phyloP scores from a whole-genome alignment of 371 early-diverging fungal genomes.

The Fennellomyces sp. region DNA sequence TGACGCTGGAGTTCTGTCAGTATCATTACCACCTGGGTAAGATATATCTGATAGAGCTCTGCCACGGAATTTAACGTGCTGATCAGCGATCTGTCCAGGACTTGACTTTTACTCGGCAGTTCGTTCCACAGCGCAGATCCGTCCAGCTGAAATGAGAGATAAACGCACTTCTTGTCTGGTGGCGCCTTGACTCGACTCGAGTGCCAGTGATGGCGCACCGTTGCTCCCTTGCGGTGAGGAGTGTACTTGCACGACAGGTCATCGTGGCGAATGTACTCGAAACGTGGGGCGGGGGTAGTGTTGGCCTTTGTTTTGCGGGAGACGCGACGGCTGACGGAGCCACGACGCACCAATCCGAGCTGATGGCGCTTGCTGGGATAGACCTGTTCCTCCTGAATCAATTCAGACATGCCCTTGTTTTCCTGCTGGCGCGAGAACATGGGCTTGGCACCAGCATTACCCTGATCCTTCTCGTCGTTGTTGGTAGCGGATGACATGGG shows the following conservation, averaged over 20 bases:
- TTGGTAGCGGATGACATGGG: conserved; percentile 1
- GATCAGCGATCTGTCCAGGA: conserved; percentile 12
- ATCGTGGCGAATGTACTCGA: conserved; percentile 20
- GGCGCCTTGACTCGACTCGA: conserved; percentile 10
- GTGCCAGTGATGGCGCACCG: conserved; percentile 9
- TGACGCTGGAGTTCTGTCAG: conserved; percentile 6
- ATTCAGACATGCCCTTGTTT: conserved; percentile 7
- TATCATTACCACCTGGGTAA: conserved; percentile 10
- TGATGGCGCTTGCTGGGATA: conserved; percentile 1
- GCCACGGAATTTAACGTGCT: conserved; percentile 6
- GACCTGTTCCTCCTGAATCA: conserved; percentile 10
- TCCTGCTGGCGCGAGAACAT: not conserved
- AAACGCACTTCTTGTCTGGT: conserved; percentile 3
- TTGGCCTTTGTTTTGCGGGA: not conserved
- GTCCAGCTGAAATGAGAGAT: conserved; percentile 12
- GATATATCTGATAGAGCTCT: conserved; percentile 8
- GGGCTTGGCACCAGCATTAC: not conserved
- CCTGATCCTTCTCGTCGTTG: not conserved
- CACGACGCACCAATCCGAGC: conserved; percentile 14
- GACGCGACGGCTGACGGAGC: not conserved
- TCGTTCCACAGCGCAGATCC: conserved; percentile 4
- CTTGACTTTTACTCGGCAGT: not conserved
- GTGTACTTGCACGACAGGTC: conserved; percentile 10
- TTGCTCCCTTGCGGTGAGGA: not conserved
- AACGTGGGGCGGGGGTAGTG: not conserved